phyloP scores from a whole-genome alignment of 495 filamentous ascomycete species.

The Podospora appendiculata region DNA sequence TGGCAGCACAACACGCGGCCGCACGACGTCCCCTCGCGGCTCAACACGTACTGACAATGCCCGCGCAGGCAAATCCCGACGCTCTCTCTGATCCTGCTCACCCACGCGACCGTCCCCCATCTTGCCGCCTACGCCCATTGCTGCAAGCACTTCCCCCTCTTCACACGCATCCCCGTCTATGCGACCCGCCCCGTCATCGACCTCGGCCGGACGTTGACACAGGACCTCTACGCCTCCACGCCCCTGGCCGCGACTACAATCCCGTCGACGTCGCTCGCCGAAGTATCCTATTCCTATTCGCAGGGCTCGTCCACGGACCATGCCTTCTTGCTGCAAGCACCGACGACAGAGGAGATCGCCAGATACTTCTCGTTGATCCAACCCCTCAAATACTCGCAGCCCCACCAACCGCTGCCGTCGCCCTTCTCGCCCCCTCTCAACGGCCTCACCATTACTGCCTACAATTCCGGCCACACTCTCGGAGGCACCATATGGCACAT shows the following conservation, averaged over 20 bases:
- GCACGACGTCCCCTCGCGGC: too few relatives aligned
- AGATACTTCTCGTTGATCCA: conserved; percentile 89
- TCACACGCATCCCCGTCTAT: conserved; percentile 91
- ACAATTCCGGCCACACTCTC: conserved; percentile 91
- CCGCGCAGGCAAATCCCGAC: conserved; percentile 70
- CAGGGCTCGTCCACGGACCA: conserved; percentile 37
- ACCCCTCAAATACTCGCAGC: conserved; percentile 92
- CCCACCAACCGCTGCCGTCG: conserved; percentile 78
- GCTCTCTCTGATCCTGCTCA: conserved; percentile 88
- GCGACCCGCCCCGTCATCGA: conserved; percentile 90
- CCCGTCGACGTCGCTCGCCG: conserved; percentile 56
- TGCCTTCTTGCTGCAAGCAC: conserved; percentile 69
- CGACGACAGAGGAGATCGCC: conserved; percentile 80
- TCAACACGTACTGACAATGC: conserved; percentile 9
- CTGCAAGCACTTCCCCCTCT: conserved; percentile 91
- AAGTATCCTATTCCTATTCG: conserved; percentile 52
- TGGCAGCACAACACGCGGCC: background rate
- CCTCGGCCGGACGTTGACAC: conserved; percentile 79
- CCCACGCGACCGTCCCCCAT: conserved; percentile 84
- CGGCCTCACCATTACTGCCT: conserved; percentile 92
- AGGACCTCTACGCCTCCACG: conserved; percentile 87
- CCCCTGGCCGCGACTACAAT: conserved; percentile 80
- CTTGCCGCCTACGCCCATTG: conserved; percentile 92
- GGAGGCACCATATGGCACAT: conserved; percentile 99
- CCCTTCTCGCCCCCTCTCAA: conserved; percentile 82